Evolutionary conservation across 2,329 filamentous ascomycete genomes (phyloP).

Genomic region (Fusarium stilboides): DNA sequence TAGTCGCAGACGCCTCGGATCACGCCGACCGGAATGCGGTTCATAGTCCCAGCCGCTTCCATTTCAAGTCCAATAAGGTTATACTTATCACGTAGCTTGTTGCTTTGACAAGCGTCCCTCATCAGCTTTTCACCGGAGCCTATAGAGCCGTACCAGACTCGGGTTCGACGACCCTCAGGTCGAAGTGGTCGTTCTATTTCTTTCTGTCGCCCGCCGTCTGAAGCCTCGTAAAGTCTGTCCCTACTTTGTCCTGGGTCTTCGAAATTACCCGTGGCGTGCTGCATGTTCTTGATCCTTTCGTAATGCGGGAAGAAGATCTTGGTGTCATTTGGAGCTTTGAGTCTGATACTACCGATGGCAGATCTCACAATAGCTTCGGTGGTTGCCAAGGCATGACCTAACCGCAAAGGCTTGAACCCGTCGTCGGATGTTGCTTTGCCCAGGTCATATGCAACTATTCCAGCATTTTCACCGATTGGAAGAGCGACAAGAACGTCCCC

Average conservation of each 20-base stretch:
- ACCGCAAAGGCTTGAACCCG: slow-evolving; percentile 48
- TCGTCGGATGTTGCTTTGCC: slow-evolving; percentile 52
- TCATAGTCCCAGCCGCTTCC: slow-evolving; percentile 55
- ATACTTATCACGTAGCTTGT: slow-evolving; percentile 50
- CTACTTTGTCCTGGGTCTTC: slow-evolving; percentile 51
- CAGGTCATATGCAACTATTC: slow-evolving; percentile 53
- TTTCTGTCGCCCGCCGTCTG: background rate
- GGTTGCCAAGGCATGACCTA: slow-evolving; percentile 45
- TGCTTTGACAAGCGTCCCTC: slow-evolving; percentile 45
- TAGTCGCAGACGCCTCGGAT: slow-evolving; percentile 56
- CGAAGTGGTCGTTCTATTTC: no score
- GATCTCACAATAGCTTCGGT: slow-evolving; percentile 54
- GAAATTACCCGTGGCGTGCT: slow-evolving; percentile 48
- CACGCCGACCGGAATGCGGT: slow-evolving; percentile 52
- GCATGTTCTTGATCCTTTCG: slow-evolving; percentile 44
- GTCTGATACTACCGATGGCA: slow-evolving; percentile 54
- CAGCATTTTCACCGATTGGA: slow-evolving; percentile 43
- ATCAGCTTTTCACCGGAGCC: slow-evolving; percentile 55
- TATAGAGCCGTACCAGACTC: slow-evolving; percentile 35
- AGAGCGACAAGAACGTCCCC: slow-evolving; percentile 56
- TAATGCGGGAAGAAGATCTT: slow-evolving; percentile 46
- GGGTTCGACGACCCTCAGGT: background rate
- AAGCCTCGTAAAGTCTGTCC: slow-evolving; percentile 44
- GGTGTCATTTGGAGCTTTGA: slow-evolving; percentile 44
- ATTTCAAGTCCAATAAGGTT: slow-evolving; percentile 54